phyloP scores from a whole-genome alignment of 1,139 yeast genomes.

The Yamadazyma trypodendri region DNA sequence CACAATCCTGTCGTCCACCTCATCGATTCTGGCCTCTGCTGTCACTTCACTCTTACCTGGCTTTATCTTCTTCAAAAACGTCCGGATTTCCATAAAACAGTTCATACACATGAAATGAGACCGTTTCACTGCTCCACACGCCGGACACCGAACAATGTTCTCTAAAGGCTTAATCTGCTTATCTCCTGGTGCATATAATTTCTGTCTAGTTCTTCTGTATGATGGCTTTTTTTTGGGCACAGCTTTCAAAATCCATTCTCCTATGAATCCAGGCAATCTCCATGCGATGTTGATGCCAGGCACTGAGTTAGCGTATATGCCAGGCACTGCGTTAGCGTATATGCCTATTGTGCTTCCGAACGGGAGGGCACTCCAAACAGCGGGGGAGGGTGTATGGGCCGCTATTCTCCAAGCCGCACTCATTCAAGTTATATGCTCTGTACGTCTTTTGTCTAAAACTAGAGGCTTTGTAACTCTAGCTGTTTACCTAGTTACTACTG shows the following conservation, averaged over 20 bases:
- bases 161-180: conserved; percentile 76
- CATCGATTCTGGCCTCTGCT: conserved; percentile 48
- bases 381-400: background rate
- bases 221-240: conserved; percentile 94
- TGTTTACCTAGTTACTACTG: background rate
- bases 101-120: conserved; percentile 91
- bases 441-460: no score
- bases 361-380: conserved; percentile 1
- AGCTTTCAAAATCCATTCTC: conserved; percentile 68
- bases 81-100: conserved; percentile 79
- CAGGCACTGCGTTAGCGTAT: background rate
- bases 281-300: conserved; percentile 5
- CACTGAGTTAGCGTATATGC: background rate
- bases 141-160: conserved; percentile 86
- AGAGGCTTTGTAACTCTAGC: background rate
- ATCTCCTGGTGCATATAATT: conserved; percentile 77
- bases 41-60: conserved; percentile 16
- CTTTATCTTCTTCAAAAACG: conserved; percentile 52
- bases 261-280: conserved; percentile 9
- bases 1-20: conserved; percentile 60
- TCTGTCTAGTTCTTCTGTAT: conserved; percentile 78
- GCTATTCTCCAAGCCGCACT: no score
- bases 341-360: no score
- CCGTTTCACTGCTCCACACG: conserved; percentile 91
- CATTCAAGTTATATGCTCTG: no score